A percentile compares a stretch with the other conserved stretches of the same genome.
Conservation (phyloP, 1,284 basidiomycete genomes). For the Sporisorium graminicola region DNA sequence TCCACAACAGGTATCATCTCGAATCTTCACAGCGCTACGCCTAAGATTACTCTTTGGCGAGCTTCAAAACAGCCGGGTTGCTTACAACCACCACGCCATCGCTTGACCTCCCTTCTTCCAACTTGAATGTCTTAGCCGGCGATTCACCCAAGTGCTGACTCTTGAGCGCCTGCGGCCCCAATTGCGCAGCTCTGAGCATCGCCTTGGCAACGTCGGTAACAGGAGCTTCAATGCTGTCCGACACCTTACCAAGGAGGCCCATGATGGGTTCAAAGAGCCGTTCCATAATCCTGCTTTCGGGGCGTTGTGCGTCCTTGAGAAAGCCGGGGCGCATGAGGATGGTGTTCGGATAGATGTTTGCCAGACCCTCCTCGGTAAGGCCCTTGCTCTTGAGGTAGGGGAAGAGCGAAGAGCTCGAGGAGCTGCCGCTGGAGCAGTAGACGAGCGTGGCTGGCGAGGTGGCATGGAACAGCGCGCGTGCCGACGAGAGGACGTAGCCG, state of each 20-base stretch:
- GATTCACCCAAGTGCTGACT: not conserved
- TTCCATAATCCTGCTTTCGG: conserved; percentile 70
- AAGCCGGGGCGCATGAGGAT: conserved; percentile 78
- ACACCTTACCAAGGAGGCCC: conserved; percentile 9
- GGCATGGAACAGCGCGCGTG: conserved; percentile 74
- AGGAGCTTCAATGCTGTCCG: conserved; percentile 13
- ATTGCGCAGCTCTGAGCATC: conserved; percentile 36
- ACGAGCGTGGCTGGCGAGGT: conserved; percentile 75
- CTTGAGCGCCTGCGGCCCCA: conserved; percentile 25
- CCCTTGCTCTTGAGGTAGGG: conserved; percentile 75
- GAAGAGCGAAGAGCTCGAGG: conserved; percentile 50
- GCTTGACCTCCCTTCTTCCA: conserved; percentile 3
- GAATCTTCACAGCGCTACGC: not conserved
- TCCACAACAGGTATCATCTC: not conserved
- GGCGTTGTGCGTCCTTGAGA: conserved; percentile 70
- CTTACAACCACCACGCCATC: conserved; percentile 9
- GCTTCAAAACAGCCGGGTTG: conserved; percentile 15
- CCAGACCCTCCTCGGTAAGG: conserved; percentile 78
- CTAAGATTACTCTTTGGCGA: conserved; percentile 11
- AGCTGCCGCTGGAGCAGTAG: conserved; percentile 76
- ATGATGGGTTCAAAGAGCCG: conserved; percentile 11
- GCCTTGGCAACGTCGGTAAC: conserved; percentile 36
- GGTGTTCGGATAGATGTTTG: conserved; percentile 77
- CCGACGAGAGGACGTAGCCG: conserved; percentile 80
- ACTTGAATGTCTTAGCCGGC: conserved; percentile 18